Percentiles rank a stretch among this genome's conserved stretches.
These are phyloP conservation scores for Nasturtium officinale DNA, from an alignment of 345 rosid genomes.

Conservation along the genomic window DNA sequence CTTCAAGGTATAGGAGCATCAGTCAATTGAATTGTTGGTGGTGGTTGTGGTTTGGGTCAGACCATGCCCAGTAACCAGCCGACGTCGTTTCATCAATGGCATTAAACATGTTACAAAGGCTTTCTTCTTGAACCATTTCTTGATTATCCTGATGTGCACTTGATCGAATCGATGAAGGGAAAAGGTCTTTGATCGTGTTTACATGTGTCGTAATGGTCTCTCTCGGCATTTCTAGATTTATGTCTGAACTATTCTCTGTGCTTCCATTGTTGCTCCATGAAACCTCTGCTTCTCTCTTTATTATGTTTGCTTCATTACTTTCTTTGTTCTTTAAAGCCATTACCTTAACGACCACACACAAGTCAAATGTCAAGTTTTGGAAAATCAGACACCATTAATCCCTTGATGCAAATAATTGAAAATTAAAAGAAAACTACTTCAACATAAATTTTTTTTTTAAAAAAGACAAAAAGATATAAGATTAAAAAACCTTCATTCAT, in stretches of 20 bases:
- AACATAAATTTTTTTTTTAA: too few species aligned
- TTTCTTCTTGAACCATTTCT: slow-evolving; percentile 59
- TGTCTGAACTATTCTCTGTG: slow-evolving; percentile 53
- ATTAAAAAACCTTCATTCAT: neutral
- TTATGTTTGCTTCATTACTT: slow-evolving; percentile 43
- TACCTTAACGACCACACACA: slow-evolving; percentile 46
- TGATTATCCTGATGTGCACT: slow-evolving; percentile 45
- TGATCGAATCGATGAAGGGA: slow-evolving; percentile 59
- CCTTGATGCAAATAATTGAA: too few species aligned
- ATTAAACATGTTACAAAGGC: slow-evolving; percentile 66
- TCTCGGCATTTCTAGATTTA: slow-evolving; percentile 47
- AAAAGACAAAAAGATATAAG: neutral
- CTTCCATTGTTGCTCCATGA: slow-evolving; percentile 86
- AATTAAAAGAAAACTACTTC: too few species aligned
- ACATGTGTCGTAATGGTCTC: slow-evolving; percentile 41
- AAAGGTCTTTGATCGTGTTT: slow-evolving; percentile 50
- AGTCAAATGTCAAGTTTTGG: slow-evolving; percentile 12
- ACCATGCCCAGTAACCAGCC: slow-evolving; percentile 70
- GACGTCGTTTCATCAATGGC: slow-evolving; percentile 67
- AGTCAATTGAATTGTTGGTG: slow-evolving; percentile 41
- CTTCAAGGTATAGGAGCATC: slow-evolving; percentile 2
- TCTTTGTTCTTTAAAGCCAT: slow-evolving; percentile 56
- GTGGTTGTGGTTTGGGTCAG: slow-evolving; percentile 54
- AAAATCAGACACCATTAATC: too few species aligned
- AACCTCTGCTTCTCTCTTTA: slow-evolving; percentile 62